These are phyloP conservation scores for Hyaloperonospora arabidopsidis DNA, from an alignment of 352 stramenopile species.

Conservation along the genomic window DNA sequence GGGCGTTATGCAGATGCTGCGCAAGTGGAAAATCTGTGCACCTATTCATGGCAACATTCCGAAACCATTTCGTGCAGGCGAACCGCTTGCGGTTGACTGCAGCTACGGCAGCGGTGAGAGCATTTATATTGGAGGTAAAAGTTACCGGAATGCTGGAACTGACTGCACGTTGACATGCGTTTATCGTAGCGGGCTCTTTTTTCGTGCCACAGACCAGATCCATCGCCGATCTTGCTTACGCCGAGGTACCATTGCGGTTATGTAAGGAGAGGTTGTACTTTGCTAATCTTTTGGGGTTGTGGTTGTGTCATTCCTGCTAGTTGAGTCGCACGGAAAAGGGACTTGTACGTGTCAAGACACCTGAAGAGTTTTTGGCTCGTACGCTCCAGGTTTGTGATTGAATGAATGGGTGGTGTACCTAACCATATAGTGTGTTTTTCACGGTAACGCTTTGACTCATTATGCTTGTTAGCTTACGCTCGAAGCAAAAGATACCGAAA, in stretches of 20 bases:
- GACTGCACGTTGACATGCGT: conserved; percentile 5
- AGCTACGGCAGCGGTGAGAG: conserved; percentile 69
- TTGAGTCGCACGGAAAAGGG: conserved; percentile 76
- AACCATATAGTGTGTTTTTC: neutral
- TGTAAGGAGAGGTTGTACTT: neutral
- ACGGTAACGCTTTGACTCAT: conserved; percentile 5
- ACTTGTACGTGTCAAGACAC: conserved; percentile 63
- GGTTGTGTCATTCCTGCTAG: conserved; percentile 22
- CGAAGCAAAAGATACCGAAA: conserved; percentile 28
- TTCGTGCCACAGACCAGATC: conserved; percentile 66
- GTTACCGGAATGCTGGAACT: conserved; percentile 1
- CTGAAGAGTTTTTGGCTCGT: conserved; percentile 67
- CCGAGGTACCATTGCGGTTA: conserved; percentile 40
- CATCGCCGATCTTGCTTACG: conserved; percentile 71
- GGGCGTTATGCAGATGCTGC: conserved; percentile 65
- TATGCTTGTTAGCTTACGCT: conserved; percentile 31
- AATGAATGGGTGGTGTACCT: neutral
- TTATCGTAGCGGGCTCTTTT: conserved; percentile 48
- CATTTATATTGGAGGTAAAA: neutral
- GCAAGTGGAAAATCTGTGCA: conserved; percentile 82
- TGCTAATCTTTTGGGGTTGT: conserved; percentile 5
- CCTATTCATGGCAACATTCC: conserved; percentile 83
- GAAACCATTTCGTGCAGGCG: conserved; percentile 76
- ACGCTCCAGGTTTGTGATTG: conserved; percentile 53
- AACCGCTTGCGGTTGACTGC: conserved; percentile 78